phyloP scores from a whole-genome alignment of 148 eudicot genomes.

The Fagopyrum tataricum region DNA sequence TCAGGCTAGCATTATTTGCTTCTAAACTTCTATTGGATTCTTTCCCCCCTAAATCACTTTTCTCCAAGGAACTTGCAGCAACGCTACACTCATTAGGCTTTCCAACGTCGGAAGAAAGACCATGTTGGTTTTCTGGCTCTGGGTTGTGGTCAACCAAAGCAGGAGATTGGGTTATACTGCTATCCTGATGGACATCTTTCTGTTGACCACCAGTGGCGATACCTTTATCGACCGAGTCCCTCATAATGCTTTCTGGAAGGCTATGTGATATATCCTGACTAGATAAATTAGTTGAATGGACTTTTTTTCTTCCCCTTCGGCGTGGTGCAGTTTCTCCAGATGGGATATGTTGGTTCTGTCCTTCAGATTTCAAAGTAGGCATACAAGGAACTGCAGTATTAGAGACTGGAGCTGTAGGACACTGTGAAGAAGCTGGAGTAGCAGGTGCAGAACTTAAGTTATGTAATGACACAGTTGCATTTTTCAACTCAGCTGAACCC shows the following conservation, averaged over 20 bases:
- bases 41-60: slow-evolving; percentile 16
- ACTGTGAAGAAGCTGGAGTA: slow-evolving; percentile 17
- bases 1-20: slow-evolving; percentile 13
- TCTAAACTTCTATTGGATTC: slow-evolving; percentile 11
- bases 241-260: slow-evolving; percentile 31
- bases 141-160: slow-evolving; percentile 9
- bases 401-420: slow-evolving; percentile 24
- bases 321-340: slow-evolving; percentile 41
- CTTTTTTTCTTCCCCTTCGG: slow-evolving; percentile 65
- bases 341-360: slow-evolving; percentile 37
- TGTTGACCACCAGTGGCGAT: slow-evolving; percentile 30
- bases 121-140: slow-evolving; percentile 11
- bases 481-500: slow-evolving; percentile 24
- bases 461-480: slow-evolving; percentile 21
- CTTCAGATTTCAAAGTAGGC: slow-evolving; percentile 27
- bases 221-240: slow-evolving; percentile 32
- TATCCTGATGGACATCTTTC: slow-evolving; percentile 15
- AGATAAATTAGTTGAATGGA: slow-evolving; percentile 18
- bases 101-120: slow-evolving; percentile 12
- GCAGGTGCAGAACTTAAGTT: slow-evolving; percentile 18
- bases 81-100: slow-evolving; percentile 13
- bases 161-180: not conserved
- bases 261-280: slow-evolving; percentile 28
- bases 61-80: slow-evolving; percentile 12
- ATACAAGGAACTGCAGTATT: slow-evolving; percentile 22